Evolutionary conservation across 345 rosid species (phyloP).

Genomic region (Camelina hispida): DNA sequence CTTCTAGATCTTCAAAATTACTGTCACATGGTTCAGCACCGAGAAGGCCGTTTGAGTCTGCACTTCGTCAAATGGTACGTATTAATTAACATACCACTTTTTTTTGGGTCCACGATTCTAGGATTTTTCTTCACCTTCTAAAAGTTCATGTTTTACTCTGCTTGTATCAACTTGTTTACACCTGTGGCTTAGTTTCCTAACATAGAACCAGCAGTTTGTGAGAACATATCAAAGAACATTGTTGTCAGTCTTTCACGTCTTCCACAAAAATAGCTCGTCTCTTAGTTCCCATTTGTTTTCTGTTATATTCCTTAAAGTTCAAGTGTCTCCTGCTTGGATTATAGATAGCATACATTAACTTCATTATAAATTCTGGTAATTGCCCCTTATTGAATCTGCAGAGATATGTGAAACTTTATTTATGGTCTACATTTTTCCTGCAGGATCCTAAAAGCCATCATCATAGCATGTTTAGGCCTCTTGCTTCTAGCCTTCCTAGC

Average conservation of each 20-base stretch:
- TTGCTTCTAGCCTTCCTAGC: constrained; percentile 95
- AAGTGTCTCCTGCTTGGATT: too few species aligned
- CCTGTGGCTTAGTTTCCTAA: constrained; percentile 19
- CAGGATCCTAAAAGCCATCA: constrained; percentile 94
- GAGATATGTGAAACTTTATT: too few species aligned
- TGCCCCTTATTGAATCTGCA: constrained; percentile 5
- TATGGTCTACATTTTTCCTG: constrained; percentile 37
- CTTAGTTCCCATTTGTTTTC: too few species aligned
- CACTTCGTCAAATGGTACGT: constrained; percentile 84
- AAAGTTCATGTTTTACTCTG: constrained; percentile 19
- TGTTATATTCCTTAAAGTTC: too few species aligned
- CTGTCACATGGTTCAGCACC: constrained; percentile 81
- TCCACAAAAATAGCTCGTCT: too few species aligned
- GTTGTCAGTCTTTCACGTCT: too few species aligned
- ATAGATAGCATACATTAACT: neutral
- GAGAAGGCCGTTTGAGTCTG: constrained; percentile 75
- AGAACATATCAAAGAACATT: too few species aligned
- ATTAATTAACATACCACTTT: constrained; percentile 3
- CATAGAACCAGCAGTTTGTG: constrained; percentile 16
- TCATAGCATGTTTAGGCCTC: constrained; percentile 99
- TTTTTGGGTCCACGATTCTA: neutral
- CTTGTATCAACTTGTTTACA: constrained; percentile 21
- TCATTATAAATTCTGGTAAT: neutral
- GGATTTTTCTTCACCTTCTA: neutral
- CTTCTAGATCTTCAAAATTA: constrained; percentile 64